Conservation (phyloP, 306 rosid species). For the Glycine latifolia region DNA sequence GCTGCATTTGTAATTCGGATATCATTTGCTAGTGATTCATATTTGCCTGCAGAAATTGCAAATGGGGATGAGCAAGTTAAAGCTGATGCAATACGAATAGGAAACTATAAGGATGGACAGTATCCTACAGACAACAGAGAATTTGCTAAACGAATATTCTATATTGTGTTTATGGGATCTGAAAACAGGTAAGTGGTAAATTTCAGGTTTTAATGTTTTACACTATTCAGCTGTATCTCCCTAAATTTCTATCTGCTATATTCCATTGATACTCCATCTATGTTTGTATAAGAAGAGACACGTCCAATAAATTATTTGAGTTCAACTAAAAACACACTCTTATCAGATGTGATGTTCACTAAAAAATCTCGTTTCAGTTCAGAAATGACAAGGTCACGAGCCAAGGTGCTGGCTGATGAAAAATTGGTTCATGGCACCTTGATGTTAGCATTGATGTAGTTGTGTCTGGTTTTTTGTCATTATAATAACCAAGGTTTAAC, state of each 20-base stretch:
- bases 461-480: slow-evolving; percentile 67
- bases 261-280: slow-evolving; percentile 19
- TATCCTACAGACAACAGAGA: slow-evolving; percentile 91
- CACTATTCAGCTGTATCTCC: slow-evolving; percentile 12
- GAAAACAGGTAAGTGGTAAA: slow-evolving; percentile 77
- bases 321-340: slow-evolving; percentile 11
- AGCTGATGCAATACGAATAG: slow-evolving; percentile 89
- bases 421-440: slow-evolving; percentile 96
- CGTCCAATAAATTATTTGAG: slow-evolving; percentile 19
- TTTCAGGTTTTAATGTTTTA: slow-evolving; percentile 38
- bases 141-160: slow-evolving; percentile 86
- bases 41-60: slow-evolving; percentile 73
- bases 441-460: slow-evolving; percentile 84
- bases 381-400: slow-evolving; percentile 72
- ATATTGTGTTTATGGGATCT: slow-evolving; percentile 93
- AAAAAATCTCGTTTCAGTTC: slow-evolving; percentile 65
- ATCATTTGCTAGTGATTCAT: slow-evolving; percentile 39
- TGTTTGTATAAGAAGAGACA: not conserved
- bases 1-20: slow-evolving; percentile 6
- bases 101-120: slow-evolving; percentile 85
- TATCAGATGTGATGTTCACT: slow-evolving; percentile 19
- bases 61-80: slow-evolving; percentile 91
- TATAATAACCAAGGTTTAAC: too few species aligned
- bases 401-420: slow-evolving; percentile 84
- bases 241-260: slow-evolving; percentile 22